Evolutionary conservation across 2,329 filamentous ascomycete genomes (phyloP).

Genomic region (Fusarium sp.): DNA sequence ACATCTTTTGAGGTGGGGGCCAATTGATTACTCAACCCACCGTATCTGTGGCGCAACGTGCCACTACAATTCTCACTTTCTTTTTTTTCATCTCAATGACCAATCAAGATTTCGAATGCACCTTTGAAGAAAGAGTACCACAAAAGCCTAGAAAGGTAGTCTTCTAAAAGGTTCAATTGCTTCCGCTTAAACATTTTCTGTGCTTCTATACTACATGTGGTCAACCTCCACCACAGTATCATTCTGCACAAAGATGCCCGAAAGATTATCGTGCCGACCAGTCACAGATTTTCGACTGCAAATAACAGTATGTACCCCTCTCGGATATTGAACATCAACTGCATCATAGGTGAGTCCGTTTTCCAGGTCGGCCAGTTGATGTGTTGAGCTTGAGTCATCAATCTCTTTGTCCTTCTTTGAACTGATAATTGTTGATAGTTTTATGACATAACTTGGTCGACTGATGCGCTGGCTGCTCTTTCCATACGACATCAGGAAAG

Average conservation of each 20-base stretch:
- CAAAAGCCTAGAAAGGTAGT: neutral
- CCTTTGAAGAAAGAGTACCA: neutral
- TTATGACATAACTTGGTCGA: conserved; percentile 26
- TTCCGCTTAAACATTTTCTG: neutral
- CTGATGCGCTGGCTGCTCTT: conserved; percentile 34
- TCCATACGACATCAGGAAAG: conserved; percentile 31
- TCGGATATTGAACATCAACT: neutral
- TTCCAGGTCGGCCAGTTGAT: conserved; percentile 30
- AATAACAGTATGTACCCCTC: conserved; percentile 24
- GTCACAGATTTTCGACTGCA: conserved; percentile 9
- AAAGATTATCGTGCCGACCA: neutral
- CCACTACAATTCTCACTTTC: too few relatives aligned
- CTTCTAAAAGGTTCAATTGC: neutral
- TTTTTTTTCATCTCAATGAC: too few relatives aligned
- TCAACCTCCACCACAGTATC: conserved; percentile 29
- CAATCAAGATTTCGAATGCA: too few relatives aligned
- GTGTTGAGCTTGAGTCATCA: conserved; percentile 36
- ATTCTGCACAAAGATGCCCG: conserved; percentile 26
- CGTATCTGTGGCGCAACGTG: neutral
- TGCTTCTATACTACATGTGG: neutral
- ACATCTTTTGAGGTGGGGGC: neutral
- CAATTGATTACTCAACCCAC: too few relatives aligned
- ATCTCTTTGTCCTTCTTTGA: conserved; percentile 10
- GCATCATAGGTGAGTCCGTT: neutral
- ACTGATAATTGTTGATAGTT: conserved; percentile 14